Base-by-base conservation (phyloP, 1,284 basidiomycete species). In the Trametes sp. region DNA sequence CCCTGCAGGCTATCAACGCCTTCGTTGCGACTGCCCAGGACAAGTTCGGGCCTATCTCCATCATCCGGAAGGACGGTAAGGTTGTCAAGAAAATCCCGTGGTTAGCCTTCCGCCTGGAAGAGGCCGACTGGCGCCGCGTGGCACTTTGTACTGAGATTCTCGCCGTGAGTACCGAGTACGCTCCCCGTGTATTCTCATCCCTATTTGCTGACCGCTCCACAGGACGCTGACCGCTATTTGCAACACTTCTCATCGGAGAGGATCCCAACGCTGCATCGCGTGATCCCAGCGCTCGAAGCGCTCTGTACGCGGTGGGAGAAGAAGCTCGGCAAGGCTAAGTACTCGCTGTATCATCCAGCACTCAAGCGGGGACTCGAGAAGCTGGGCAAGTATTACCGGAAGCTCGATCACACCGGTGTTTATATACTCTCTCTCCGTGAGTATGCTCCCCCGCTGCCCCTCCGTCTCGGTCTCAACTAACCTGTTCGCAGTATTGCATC, bases 81-180 rank as follows among this genome's bases (percentile, higher is more conserved):
- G 19, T 70, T 21, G 51, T 61, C 41, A 75, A 73, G 62, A 64
- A 74, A 36, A 74, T 74, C 29, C 66, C 64, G 3, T 74, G 73
- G 72, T 41, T 61, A 0, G 70, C 68, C 8, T 73, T 73, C 59
- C 54, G 62, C 23, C 41, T 74, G 35, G 26, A 45, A 6, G 63
- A 72, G 1, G 4, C 2, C 0, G 69, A 74, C 53, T 74, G 72
- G 72, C 35, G 33, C 4, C 51, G 62, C 1, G 61, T 71, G 0
- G 19, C 52, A n/a, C 36, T 63, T 3, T 60, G 56, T 19, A 23
- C 28, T 24, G 61, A 63, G 10, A 49, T 49, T 9, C 28, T 49
- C 5, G 16, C 24, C 4, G 46, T 49, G 23, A 19, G 46, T 49
- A n/a, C n/a, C n/a, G 31, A 33, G 31, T 33, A 6, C 31, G 36